Percentiles rank a stretch among this genome's conserved stretches.
These are phyloP conservation scores for Leishmania arabica DNA, from an alignment of 208 protist genomes.

Conservation along the genomic window DNA sequence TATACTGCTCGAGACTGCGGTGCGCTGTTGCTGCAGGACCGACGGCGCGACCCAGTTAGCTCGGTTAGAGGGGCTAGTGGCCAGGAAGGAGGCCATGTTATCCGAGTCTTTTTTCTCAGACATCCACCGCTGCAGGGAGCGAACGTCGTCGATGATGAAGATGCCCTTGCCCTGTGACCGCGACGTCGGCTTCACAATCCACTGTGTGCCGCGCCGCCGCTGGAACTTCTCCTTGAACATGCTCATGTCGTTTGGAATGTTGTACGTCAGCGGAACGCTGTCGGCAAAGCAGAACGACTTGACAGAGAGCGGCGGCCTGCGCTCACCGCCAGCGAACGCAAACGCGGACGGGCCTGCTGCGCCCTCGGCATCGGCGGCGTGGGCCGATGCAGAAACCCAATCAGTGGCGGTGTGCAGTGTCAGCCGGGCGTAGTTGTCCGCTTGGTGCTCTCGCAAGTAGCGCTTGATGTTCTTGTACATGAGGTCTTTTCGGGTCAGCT, in stretches of 20 bases:
- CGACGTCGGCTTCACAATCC: slow-evolving; percentile 97
- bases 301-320: not conserved
- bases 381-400: slow-evolving; percentile 43
- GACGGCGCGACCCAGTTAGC: slow-evolving; percentile 16
- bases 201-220: slow-evolving; percentile 72
- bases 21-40: slow-evolving; percentile 22
- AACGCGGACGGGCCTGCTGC: not conserved
- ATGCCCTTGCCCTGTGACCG: slow-evolving; percentile 96
- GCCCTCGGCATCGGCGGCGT: slow-evolving; percentile 5
- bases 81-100: slow-evolving; percentile 25
- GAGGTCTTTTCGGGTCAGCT: slow-evolving; percentile 97
- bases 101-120: slow-evolving; percentile 70
- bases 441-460: slow-evolving; percentile 65
- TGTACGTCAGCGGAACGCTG: slow-evolving; percentile 93
- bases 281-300: slow-evolving; percentile 69
- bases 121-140: slow-evolving; percentile 85
- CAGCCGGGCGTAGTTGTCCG: slow-evolving; percentile 35
- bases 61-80: slow-evolving; percentile 15
- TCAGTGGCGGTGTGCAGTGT: slow-evolving; percentile 45
- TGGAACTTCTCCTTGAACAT: slow-evolving; percentile 97
- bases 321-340: not conserved
- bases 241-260: slow-evolving; percentile 92
- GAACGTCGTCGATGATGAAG: slow-evolving; percentile 94
- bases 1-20: slow-evolving; percentile 4
- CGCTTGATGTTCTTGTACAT: slow-evolving; percentile 97